Percentiles rank a stretch among this genome's conserved stretches.
These are phyloP conservation scores for Mycena maculata DNA, from an alignment of 768 basidiomycete species.

Conservation along the genomic window DNA sequence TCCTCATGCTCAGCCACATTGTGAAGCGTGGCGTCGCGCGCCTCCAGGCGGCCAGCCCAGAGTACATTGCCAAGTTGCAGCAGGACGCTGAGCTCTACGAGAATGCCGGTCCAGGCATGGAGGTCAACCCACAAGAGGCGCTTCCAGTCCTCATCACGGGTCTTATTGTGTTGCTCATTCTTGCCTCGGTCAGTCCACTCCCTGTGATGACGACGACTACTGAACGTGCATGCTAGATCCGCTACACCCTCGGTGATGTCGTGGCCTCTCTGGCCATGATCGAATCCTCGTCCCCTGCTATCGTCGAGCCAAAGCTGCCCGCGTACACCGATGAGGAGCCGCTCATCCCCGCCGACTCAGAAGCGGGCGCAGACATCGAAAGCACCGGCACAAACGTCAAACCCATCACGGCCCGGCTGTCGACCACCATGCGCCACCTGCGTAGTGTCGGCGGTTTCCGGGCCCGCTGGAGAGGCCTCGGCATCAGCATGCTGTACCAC, in stretches of 20 bases:
- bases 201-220: background rate
- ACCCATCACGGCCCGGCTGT: slow-evolving; percentile 20
- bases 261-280: slow-evolving; percentile 26
- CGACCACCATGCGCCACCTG: slow-evolving; percentile 15
- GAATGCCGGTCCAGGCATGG: slow-evolving; percentile 3
- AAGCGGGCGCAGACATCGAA: background rate
- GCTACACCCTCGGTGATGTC: slow-evolving; percentile 20
- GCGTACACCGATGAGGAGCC: slow-evolving; percentile 23
- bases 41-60: slow-evolving; percentile 8
- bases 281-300: slow-evolving; percentile 9
- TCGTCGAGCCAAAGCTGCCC: slow-evolving; percentile 8
- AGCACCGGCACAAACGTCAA: slow-evolving; percentile 11
- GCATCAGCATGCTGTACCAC: slow-evolving; percentile 2
- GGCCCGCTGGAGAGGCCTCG: slow-evolving; percentile 20
- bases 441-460: slow-evolving; percentile 19
- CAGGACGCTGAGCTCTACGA: slow-evolving; percentile 14
- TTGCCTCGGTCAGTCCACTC: slow-evolving; percentile 14
- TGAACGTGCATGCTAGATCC: slow-evolving; percentile 11
- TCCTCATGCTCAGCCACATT: slow-evolving; percentile 14
- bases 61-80: slow-evolving; percentile 16
- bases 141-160: slow-evolving; percentile 19
- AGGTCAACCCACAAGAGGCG: slow-evolving; percentile 1
- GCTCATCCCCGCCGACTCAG: slow-evolving; percentile 8
- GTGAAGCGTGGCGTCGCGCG: slow-evolving; percentile 15
- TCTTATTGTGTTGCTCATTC: slow-evolving; percentile 13